Evolutionary conservation across 2,329 filamentous ascomycete genomes (phyloP).

Genomic region (Aureobasidium sp.): DNA sequence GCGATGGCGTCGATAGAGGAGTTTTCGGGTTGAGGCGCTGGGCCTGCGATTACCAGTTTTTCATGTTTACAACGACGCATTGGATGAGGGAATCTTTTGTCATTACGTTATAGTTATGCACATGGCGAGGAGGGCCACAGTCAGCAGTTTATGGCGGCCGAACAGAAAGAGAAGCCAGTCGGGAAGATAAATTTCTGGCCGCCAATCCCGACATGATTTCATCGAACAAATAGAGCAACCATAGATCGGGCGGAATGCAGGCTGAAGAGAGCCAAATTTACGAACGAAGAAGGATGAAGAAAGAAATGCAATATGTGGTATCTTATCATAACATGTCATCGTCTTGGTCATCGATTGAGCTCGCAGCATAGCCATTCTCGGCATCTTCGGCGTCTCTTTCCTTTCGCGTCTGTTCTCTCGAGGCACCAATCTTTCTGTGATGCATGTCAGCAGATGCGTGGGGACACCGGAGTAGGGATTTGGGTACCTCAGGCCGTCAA

Average conservation of each 20-base stretch:
- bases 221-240: conserved; percentile 4
- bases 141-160: not conserved
- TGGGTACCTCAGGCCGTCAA: conserved; percentile 66
- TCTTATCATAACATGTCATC: conserved; percentile 45
- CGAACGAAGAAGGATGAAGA: not conserved
- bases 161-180: not conserved
- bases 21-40: conserved; percentile 3
- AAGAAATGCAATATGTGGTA: not conserved
- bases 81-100: conserved; percentile 1
- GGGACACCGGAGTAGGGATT: too few species aligned
- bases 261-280: not conserved
- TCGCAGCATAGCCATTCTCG: conserved; percentile 46
- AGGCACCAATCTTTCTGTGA: conserved; percentile 67
- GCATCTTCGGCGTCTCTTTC: conserved; percentile 68
- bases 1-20: conserved; percentile 13
- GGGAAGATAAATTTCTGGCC: not conserved
- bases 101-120: not conserved
- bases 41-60: not conserved
- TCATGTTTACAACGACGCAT: conserved; percentile 10
- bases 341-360: conserved; percentile 40
- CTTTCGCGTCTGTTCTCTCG: conserved; percentile 66
- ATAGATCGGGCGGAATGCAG: conserved; percentile 1
- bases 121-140: not conserved
- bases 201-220: not conserved
- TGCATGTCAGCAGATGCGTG: conserved; percentile 15